Percentiles rank a stretch among this genome's conserved stretches.
These are phyloP conservation scores for Ceratocystis huliohia DNA, from an alignment of 2,329 filamentous ascomycete genomes.

Conservation along the genomic window DNA sequence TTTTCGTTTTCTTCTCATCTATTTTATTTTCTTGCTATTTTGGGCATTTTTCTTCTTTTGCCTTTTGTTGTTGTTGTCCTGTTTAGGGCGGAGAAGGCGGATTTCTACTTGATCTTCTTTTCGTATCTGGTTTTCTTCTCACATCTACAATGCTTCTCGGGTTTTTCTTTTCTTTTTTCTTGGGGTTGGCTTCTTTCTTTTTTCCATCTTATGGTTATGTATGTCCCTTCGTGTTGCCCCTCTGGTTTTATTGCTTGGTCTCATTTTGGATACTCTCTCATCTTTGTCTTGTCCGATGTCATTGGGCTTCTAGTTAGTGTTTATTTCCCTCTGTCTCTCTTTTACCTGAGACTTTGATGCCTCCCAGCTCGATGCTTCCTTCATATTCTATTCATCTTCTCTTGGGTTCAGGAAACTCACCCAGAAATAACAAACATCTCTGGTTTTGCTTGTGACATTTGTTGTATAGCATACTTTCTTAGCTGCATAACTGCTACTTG, in stretches of 20 bases:
- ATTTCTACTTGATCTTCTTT: not conserved
- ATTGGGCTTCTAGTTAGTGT: not conserved
- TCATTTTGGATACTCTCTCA: slow-evolving; percentile 15
- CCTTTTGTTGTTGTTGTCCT: not conserved
- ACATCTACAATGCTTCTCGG: slow-evolving; percentile 7
- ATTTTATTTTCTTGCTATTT: not conserved
- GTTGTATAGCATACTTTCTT: not conserved
- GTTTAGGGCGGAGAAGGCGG: not conserved
- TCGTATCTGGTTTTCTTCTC: not conserved
- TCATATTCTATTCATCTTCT: not conserved
- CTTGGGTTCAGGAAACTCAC: not conserved
- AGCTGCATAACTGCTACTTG: no score
- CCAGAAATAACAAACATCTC: not conserved
- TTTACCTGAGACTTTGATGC: slow-evolving; percentile 11
- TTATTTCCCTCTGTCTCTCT: not conserved
- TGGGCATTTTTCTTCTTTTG: not conserved
- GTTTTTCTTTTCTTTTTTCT: slow-evolving; percentile 4
- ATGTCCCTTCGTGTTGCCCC: not conserved
- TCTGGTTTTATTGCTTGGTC: not conserved
- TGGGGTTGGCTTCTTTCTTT: slow-evolving; percentile 14
- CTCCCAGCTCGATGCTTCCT: slow-evolving; percentile 3
- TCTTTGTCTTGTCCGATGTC: not conserved
- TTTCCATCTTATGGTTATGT: not conserved
- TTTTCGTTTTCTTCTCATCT: not conserved
- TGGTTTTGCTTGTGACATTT: not conserved